A percentile compares a stretch with the other conserved stretches of the same genome.
Evolutionary conservation across 805 yeast genomes (phyloP).

Genomic region (Starmerella khaoyaiensis): DNA sequence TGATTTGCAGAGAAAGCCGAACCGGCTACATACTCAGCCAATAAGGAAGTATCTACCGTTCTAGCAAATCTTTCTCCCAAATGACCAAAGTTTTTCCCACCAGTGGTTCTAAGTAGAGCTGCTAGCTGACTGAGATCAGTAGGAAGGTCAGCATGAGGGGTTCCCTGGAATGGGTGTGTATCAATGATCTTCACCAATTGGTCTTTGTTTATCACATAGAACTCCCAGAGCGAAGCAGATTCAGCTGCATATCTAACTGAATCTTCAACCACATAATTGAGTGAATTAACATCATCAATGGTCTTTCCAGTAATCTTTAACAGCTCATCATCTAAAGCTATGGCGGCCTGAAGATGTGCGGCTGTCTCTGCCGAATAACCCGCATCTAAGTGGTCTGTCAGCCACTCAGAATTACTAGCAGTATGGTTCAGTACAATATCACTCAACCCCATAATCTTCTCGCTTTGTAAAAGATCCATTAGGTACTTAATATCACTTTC

Average conservation of each 20-base stretch:
- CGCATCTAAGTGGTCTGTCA: constrained; percentile 72
- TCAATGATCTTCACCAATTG: constrained; percentile 29
- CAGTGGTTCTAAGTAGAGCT: constrained; percentile 30
- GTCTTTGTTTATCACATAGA: constrained; percentile 47
- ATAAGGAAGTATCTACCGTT: constrained; percentile 36
- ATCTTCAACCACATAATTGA: constrained; percentile 51
- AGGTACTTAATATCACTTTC: constrained; percentile 42
- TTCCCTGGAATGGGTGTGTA: constrained; percentile 26
- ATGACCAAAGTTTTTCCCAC: constrained; percentile 30
- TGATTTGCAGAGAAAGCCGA: constrained; percentile 23
- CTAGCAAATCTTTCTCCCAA: constrained; percentile 46
- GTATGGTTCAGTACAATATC: constrained; percentile 94
- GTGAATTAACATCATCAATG: constrained; percentile 40
- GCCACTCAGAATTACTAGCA: constrained; percentile 80
- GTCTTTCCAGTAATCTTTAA: constrained; percentile 37
- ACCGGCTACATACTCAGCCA: constrained; percentile 40
- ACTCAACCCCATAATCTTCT: constrained; percentile 62
- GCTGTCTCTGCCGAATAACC: constrained; percentile 82
- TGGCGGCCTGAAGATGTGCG: constrained; percentile 75
- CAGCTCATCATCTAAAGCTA: constrained; percentile 64
- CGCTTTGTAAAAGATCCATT: constrained; percentile 36
- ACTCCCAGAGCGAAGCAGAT: constrained; percentile 74
- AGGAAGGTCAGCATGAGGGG: constrained; percentile 35
- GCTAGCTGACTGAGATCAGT: constrained; percentile 33
- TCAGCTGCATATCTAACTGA: constrained; percentile 37